Base-by-base conservation (phyloP, 2,329 filamentous ascomycete genomes). In the Arachnopeziza araneosa region DNA sequence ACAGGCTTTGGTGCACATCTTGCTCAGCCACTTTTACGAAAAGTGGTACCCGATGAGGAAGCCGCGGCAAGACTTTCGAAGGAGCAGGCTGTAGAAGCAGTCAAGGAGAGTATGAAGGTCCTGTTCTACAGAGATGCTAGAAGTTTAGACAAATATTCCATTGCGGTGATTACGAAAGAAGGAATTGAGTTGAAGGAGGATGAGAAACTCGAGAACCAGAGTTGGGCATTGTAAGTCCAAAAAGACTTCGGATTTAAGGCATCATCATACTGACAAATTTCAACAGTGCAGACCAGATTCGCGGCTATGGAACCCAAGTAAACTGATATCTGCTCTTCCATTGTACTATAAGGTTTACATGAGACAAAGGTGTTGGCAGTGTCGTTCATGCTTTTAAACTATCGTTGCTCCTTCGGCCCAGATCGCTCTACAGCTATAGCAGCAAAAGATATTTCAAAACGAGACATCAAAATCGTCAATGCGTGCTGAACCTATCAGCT, bases 91-190 rank as follows among this genome's bases (percentile, higher is more conserved):
- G 80, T 97, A 63, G 80, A 88, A 60, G 83, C 91, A 50, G 78
- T 99, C 72, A 89, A 89, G 80, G 90, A 96, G 78, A 96, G 92
- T 77, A 93, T 99, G 90, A 98, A 98, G 84, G 93, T 98, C 57
- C 82, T 99, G 63, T 99, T 90, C 80, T 99, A 99, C 81, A 85
- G 95, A 70, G 95, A 99, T 77, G 95, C 95, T 52, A 87, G 95
- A 75, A 96, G 90, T 78, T 78, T 95, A 77, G 92, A 97, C 77
- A 83, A 84, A 68, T 99, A 97, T 80, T 95, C 90, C 66, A 87
- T 98, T 73, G 93, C 93, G 22, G 83, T 98, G 58, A 83, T 99
- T 59, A 95, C 90, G 59, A 89, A 91, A 77, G 90, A 91, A 54
- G 91, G 90, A n/a, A 86, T 98, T 61, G 89, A 96, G 58, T 74